Percentiles rank a stretch among this genome's conserved stretches.
These are phyloP conservation scores for Schizochytrium sp. DNA, from an alignment of 108 stramenopile genomes.

Conservation along the genomic window DNA sequence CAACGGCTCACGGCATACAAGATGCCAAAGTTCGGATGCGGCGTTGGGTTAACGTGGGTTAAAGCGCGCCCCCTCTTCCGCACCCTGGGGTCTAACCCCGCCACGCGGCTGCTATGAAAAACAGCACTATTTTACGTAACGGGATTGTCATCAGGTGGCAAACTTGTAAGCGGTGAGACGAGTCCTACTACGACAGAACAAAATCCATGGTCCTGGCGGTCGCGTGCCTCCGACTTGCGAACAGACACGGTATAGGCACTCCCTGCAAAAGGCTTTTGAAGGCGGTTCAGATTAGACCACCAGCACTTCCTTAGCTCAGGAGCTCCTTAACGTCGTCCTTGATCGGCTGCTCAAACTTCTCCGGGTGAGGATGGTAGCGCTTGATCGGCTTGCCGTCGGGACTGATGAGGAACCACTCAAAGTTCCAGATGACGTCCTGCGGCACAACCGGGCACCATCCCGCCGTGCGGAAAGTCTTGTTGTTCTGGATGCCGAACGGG, in stretches of 20 bases:
- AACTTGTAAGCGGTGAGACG: background rate
- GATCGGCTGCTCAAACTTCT: background rate
- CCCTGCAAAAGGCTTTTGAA: too few relatives aligned
- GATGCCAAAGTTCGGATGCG: background rate
- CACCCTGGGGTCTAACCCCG: background rate
- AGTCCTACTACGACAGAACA: background rate
- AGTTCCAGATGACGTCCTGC: conserved; percentile 13
- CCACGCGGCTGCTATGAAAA: background rate
- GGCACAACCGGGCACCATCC: background rate
- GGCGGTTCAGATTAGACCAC: background rate
- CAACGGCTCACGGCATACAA: background rate
- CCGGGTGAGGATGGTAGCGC: conserved; percentile 13
- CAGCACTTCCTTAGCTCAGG: background rate
- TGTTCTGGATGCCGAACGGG: conserved; percentile 2
- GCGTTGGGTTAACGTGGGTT: background rate
- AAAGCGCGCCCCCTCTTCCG: background rate
- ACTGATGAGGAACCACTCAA: conserved; percentile 18
- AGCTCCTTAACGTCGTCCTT: background rate
- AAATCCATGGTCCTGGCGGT: background rate
- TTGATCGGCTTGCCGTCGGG: background rate
- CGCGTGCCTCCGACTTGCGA: background rate
- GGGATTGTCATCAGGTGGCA: background rate
- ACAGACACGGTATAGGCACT: too few relatives aligned
- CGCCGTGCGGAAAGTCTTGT: background rate
- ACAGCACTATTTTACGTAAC: background rate